phyloP scores from a whole-genome alignment of 1,284 basidiomycete species.

The Moesziomyces aphidis region DNA sequence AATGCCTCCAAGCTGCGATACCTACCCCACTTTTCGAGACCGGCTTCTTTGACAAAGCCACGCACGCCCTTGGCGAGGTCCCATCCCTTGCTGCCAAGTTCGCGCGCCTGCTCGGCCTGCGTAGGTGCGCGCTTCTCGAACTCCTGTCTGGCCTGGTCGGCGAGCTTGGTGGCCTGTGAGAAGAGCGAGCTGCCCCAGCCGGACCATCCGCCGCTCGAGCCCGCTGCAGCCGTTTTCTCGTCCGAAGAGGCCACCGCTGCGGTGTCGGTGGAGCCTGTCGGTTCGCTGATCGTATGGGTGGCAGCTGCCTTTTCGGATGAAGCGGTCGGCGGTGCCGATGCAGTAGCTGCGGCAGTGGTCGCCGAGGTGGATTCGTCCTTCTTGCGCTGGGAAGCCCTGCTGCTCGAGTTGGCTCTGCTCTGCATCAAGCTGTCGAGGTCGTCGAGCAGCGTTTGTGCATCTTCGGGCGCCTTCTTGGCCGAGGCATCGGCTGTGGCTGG shows the following conservation, averaged over 20 bases:
- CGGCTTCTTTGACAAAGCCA: conserved; percentile 58
- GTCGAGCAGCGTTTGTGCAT: conserved; percentile 65
- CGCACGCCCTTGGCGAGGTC: conserved; percentile 58
- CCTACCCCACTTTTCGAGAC: conserved; percentile 54
- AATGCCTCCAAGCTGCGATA: background rate
- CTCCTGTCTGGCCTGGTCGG: conserved; percentile 65
- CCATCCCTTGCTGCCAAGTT: conserved; percentile 46
- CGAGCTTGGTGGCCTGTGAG: conserved; percentile 59
- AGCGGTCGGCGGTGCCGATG: background rate
- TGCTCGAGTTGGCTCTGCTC: conserved; percentile 46
- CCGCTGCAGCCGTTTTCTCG: conserved; percentile 72
- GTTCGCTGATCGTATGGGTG: background rate
- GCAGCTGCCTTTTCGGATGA: conserved; percentile 3
- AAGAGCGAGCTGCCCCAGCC: conserved; percentile 75
- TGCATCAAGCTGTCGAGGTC: conserved; percentile 66
- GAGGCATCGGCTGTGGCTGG: conserved; percentile 12
- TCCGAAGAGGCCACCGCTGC: background rate
- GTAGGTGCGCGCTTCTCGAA: conserved; percentile 59
- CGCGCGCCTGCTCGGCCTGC: conserved; percentile 43
- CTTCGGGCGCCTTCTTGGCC: conserved; percentile 38
- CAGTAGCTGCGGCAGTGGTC: background rate
- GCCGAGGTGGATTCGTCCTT: conserved; percentile 23
- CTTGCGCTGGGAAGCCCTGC: conserved; percentile 31
- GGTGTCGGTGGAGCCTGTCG: background rate
- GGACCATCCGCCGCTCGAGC: conserved; percentile 80